Evolutionary conservation across 192 early-diverging fungal species (phyloP).

Genomic region (Chytriomyces hyalinus): DNA sequence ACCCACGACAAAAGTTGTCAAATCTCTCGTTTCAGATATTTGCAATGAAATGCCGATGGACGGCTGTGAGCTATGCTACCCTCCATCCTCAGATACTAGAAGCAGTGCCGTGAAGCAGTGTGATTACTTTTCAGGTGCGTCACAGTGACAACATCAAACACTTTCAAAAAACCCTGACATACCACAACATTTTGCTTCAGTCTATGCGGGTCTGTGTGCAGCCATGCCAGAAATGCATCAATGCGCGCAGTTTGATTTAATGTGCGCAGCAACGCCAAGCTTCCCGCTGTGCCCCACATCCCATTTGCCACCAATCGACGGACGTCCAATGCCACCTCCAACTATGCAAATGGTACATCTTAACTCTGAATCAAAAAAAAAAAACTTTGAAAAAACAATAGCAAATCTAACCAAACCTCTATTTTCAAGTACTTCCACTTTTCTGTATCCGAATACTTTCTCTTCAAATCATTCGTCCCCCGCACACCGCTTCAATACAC

Average conservation of each 20-base stretch:
- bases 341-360: conserved; percentile 32
- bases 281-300: conserved; percentile 36
- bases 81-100: neutral
- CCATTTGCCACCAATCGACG: conserved; percentile 19
- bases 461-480: conserved; percentile 59
- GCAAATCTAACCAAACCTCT: conserved; percentile 9
- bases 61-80: conserved; percentile 29
- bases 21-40: conserved; percentile 19
- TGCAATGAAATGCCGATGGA: conserved; percentile 33
- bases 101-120: neutral
- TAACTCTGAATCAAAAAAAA: neutral
- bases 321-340: conserved; percentile 4
- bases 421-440: conserved; percentile 53
- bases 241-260: conserved; percentile 13
- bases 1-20: conserved; percentile 29
- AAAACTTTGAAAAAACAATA: conserved; percentile 26
- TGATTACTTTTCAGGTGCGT: neutral
- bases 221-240: conserved; percentile 62
- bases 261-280: conserved; percentile 6
- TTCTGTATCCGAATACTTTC: conserved; percentile 44
- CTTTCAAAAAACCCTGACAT: conserved; percentile 40
- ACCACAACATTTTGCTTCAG: conserved; percentile 31
- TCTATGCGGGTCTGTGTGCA: conserved; percentile 56
- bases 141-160: neutral
- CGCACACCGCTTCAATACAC: conserved; percentile 45